These are phyloP conservation scores for Chaetomiaceae sp. DNA, from an alignment of 2,329 filamentous ascomycete species.

Conservation along the genomic window DNA sequence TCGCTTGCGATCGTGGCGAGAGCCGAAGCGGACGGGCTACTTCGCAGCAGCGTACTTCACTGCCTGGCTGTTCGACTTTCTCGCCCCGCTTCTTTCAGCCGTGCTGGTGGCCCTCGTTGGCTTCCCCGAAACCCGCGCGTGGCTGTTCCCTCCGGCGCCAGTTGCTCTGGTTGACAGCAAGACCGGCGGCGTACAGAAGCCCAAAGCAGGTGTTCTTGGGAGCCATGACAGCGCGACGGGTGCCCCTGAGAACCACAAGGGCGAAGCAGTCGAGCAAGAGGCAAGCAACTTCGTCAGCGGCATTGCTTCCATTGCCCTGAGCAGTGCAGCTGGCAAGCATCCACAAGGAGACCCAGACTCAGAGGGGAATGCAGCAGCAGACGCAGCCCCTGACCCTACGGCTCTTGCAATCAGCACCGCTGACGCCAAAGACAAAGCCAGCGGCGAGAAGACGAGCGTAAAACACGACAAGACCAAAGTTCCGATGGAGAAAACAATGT, in stretches of 20 bases:
- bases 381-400: constrained; percentile 34
- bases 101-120: constrained; percentile 62
- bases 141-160: constrained; percentile 74
- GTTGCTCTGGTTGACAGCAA: constrained; percentile 65
- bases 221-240: constrained; percentile 75
- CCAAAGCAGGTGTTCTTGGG: constrained; percentile 68
- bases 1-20: constrained; percentile 74
- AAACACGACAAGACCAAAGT: constrained; percentile 73
- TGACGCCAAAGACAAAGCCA: constrained; percentile 39
- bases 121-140: constrained; percentile 56
- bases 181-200: constrained; percentile 73
- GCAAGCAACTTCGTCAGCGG: constrained; percentile 75
- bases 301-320: constrained; percentile 67
- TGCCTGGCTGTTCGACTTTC: constrained; percentile 70
- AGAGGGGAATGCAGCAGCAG: constrained; percentile 36
- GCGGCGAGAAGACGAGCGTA: constrained; percentile 44
- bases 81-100: constrained; percentile 56
- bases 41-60: constrained; percentile 54
- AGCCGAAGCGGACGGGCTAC: constrained; percentile 60
- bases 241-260: constrained; percentile 76
- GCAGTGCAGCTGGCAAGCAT: constrained; percentile 72
- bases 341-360: constrained; percentile 58
- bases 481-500: constrained; percentile 71
- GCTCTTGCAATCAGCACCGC: constrained; percentile 36
- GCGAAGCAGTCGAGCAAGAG: constrained; percentile 78